Conservation (phyloP, 2,329 filamentous ascomycete genomes). For the Aspergillus pseudotamarii region DNA sequence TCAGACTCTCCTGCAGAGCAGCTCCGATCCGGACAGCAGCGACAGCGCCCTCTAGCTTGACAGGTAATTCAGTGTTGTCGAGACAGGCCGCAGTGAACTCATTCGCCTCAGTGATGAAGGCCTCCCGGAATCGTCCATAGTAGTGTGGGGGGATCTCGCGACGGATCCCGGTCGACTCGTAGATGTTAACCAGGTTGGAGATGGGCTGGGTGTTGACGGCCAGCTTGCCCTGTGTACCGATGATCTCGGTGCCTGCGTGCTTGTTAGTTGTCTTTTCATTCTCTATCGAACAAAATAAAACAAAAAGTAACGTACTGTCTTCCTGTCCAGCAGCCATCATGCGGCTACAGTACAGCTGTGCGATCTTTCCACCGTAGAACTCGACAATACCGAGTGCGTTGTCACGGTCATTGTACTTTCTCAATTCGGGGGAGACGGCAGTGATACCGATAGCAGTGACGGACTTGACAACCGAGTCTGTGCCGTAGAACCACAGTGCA, state of each 20-base stretch:
- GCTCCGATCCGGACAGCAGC: constrained; percentile 61
- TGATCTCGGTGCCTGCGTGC: constrained; percentile 58
- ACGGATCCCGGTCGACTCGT: constrained; percentile 57
- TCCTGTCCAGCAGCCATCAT: constrained; percentile 71
- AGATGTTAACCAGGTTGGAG: constrained; percentile 58
- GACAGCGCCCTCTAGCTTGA: constrained; percentile 62
- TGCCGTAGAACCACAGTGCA: constrained; percentile 64
- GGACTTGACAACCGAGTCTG: constrained; percentile 57
- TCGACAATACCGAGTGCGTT: constrained; percentile 68
- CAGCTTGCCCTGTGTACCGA: constrained; percentile 67
- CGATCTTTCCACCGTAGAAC: constrained; percentile 65
- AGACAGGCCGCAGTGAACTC: constrained; percentile 64
- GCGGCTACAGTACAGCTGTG: constrained; percentile 63
- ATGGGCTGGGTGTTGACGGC: constrained; percentile 62
- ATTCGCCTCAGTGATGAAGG: constrained; percentile 64
- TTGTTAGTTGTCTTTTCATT: neutral
- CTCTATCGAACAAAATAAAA: rapidly evolving
- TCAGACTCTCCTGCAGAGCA: constrained; percentile 58
- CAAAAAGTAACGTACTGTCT: constrained; percentile 43
- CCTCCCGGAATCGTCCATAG: constrained; percentile 64
- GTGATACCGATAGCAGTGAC: constrained; percentile 60
- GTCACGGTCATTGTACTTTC: constrained; percentile 61
- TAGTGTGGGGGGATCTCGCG: constrained; percentile 64
- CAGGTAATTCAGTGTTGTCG: constrained; percentile 58
- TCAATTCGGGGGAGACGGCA: constrained; percentile 59